A percentile compares a stretch with the other conserved stretches of the same genome.
These are phyloP conservation scores for Kuraishia ogatae DNA, from an alignment of 805 yeast genomes.

Conservation along the genomic window DNA sequence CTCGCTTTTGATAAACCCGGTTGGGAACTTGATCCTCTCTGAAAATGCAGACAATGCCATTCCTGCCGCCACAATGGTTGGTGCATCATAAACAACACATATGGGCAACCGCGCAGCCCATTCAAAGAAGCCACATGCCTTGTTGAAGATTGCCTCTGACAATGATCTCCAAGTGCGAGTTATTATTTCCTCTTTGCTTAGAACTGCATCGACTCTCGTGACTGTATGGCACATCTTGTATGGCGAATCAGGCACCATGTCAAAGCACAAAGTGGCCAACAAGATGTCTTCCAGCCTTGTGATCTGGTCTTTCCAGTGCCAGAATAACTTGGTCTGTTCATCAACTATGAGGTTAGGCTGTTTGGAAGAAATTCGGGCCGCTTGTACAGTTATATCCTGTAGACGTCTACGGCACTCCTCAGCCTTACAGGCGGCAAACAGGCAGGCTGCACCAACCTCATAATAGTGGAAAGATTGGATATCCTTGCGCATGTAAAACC, in stretches of 20 bases:
- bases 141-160: slow-evolving; percentile 11
- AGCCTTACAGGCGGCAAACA: slow-evolving; percentile 45
- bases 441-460: slow-evolving; percentile 40
- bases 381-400: slow-evolving; percentile 38
- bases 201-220: slow-evolving; percentile 7
- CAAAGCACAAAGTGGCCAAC: slow-evolving; percentile 38
- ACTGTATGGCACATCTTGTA: slow-evolving; percentile 16
- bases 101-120: slow-evolving; percentile 19
- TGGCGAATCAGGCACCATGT: slow-evolving; percentile 33
- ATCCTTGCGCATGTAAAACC: slow-evolving; percentile 41
- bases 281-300: slow-evolving; percentile 35
- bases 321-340: slow-evolving; percentile 37
- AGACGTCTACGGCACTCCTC: slow-evolving; percentile 42
- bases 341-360: slow-evolving; percentile 27
- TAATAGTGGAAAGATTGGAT: slow-evolving; percentile 34
- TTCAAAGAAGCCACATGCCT: slow-evolving; percentile 18
- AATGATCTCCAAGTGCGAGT: slow-evolving; percentile 8
- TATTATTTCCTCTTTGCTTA: slow-evolving; percentile 7
- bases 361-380: slow-evolving; percentile 39
- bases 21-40: slow-evolving; percentile 11
- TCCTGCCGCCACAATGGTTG: slow-evolving; percentile 16
- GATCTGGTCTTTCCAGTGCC: slow-evolving; percentile 42
- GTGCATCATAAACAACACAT: slow-evolving; percentile 13
- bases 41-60: slow-evolving; percentile 14
- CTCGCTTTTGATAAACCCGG: slow-evolving; percentile 5